These are phyloP conservation scores for Sphagnurus paluster DNA, from an alignment of 1,284 basidiomycete species.

Conservation along the genomic window DNA sequence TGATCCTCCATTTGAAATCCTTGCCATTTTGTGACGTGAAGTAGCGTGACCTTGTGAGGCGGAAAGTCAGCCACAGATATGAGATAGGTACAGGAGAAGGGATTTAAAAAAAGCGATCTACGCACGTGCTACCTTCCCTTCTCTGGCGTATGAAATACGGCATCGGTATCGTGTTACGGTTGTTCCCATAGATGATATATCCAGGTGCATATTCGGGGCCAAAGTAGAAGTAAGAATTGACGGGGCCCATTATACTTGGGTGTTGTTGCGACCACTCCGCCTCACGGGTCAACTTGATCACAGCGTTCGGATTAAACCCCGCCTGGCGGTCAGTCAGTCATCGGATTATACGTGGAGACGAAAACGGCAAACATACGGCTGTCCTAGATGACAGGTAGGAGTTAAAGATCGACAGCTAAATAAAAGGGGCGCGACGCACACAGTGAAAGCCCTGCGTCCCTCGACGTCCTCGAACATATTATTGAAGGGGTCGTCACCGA, in stretches of 20 bases:
- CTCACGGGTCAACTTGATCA: slow-evolving; percentile 65
- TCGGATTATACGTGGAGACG: slow-evolving; percentile 4
- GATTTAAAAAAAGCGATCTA: slow-evolving; percentile 9
- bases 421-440: slow-evolving; percentile 44
- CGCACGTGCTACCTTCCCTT: slow-evolving; percentile 56
- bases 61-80: neutral
- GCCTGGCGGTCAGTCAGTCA: slow-evolving; percentile 35
- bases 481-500: slow-evolving; percentile 59
- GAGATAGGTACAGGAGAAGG: neutral
- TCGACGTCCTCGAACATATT: slow-evolving; percentile 63
- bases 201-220: slow-evolving; percentile 62
- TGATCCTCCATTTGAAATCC: slow-evolving; percentile 71
- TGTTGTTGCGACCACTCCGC: slow-evolving; percentile 63
- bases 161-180: slow-evolving; percentile 54
- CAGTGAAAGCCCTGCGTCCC: slow-evolving; percentile 59
- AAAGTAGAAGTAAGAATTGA: slow-evolving; percentile 69
- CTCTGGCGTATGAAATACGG: slow-evolving; percentile 53
- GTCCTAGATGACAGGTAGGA: slow-evolving; percentile 10
- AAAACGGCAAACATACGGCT: slow-evolving; percentile 10
- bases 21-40: slow-evolving; percentile 66
- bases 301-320: slow-evolving; percentile 54
- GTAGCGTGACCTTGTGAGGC: slow-evolving; percentile 57
- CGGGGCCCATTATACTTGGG: slow-evolving; percentile 67
- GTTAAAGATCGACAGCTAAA: slow-evolving; percentile 15
- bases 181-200: slow-evolving; percentile 68